These are phyloP conservation scores for Fusarium armeniacum DNA, from an alignment of 2,329 filamentous ascomycete genomes.

Conservation along the genomic window DNA sequence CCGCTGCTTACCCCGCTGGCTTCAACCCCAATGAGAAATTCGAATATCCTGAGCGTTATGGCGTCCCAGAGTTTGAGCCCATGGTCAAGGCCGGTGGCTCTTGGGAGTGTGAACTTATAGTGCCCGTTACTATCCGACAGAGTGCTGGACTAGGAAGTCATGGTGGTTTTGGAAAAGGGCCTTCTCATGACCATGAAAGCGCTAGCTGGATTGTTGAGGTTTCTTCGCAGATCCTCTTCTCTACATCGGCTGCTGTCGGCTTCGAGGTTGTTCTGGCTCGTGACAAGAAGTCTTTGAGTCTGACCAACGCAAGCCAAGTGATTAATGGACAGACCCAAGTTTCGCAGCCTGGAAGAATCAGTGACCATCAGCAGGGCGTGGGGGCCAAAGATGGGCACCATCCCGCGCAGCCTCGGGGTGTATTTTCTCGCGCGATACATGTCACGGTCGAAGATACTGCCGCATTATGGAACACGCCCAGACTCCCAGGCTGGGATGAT, in stretches of 20 bases:
- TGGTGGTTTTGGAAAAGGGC: slow-evolving; percentile 62
- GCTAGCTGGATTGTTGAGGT: slow-evolving; percentile 93
- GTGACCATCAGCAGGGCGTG: slow-evolving; percentile 79
- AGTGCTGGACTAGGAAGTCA: slow-evolving; percentile 66
- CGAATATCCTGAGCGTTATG: slow-evolving; percentile 76
- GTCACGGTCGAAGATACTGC: slow-evolving; percentile 89
- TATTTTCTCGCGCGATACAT: slow-evolving; percentile 85
- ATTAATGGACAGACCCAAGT: slow-evolving; percentile 62
- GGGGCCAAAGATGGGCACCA: slow-evolving; percentile 71
- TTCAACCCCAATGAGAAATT: slow-evolving; percentile 88
- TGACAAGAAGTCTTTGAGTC: slow-evolving; percentile 84
- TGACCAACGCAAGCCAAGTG: slow-evolving; percentile 66
- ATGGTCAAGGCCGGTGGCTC: slow-evolving; percentile 94
- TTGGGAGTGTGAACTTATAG: slow-evolving; percentile 83
- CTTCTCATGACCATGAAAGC: slow-evolving; percentile 65
- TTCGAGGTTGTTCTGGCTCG: slow-evolving; percentile 90
- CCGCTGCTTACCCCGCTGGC: slow-evolving; percentile 84
- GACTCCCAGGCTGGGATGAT: slow-evolving; percentile 76
- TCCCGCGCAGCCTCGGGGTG: slow-evolving; percentile 75
- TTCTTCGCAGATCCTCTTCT: slow-evolving; percentile 93
- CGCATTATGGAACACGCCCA: slow-evolving; percentile 92
- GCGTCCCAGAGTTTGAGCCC: slow-evolving; percentile 91
- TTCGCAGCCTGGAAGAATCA: slow-evolving; percentile 77
- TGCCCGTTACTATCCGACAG: slow-evolving; percentile 83
- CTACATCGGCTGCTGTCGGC: slow-evolving; percentile 85